Conservation (phyloP, 495 filamentous ascomycete genomes). For the Echria macrotheca region DNA sequence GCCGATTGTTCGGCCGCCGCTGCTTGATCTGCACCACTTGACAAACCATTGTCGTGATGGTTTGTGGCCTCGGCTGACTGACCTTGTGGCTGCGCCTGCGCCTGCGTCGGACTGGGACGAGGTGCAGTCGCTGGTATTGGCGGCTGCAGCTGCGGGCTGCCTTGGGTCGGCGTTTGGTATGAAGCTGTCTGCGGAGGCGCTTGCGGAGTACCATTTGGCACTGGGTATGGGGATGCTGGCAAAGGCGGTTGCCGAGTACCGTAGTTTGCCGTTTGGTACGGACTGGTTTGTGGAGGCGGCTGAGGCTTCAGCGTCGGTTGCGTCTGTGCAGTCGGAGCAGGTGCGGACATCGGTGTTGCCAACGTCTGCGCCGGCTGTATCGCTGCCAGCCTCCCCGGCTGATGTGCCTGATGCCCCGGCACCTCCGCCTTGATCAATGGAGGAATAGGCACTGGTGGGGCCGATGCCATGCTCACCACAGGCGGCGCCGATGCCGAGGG, state of each 20-base stretch:
- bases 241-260: conserved; percentile 7
- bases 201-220: too few species aligned
- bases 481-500: not conserved
- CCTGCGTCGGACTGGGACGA: too few species aligned
- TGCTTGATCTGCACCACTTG: too few species aligned
- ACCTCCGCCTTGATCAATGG: conserved; percentile 24
- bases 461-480: not conserved
- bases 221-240: conserved; percentile 8
- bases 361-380: conserved; percentile 26
- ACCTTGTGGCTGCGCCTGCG: too few species aligned
- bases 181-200: too few species aligned
- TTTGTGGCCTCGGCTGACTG: too few species aligned
- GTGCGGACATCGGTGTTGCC: not conserved
- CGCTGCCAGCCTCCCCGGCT: conserved; percentile 19
- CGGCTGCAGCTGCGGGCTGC: too few species aligned
- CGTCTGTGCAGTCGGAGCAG: conserved; percentile 3
- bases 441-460: conserved; percentile 13
- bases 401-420: conserved; percentile 15
- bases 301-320: conserved; percentile 17
- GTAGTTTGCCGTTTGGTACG: conserved; percentile 10
- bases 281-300: conserved; percentile 2
- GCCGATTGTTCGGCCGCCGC: too few species aligned
- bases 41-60: too few species aligned
- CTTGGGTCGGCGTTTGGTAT: too few species aligned
- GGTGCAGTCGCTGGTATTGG: too few species aligned